phyloP scores from a whole-genome alignment of 441 rosid species.

The Adansonia madagascariensis region DNA sequence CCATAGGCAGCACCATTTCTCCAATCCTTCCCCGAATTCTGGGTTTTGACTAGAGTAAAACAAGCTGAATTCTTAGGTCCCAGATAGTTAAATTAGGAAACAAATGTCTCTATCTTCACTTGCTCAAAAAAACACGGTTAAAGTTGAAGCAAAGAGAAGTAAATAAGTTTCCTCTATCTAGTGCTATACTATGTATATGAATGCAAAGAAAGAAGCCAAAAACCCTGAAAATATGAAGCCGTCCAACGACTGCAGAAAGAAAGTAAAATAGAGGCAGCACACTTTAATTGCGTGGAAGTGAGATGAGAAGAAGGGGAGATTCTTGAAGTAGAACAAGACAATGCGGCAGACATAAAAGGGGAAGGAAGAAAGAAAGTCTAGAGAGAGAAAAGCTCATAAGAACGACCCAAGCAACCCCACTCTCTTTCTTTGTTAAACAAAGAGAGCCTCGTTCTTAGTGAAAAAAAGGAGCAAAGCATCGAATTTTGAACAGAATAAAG shows the following conservation, averaged over 20 bases:
- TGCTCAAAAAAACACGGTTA: slow-evolving; percentile 1
- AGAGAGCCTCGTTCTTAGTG: slow-evolving; percentile 71
- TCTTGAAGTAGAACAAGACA: slow-evolving; percentile 75
- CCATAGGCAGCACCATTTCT: slow-evolving; percentile 26
- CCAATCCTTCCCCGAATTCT: slow-evolving; percentile 29
- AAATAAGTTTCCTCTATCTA: slow-evolving; percentile 30
- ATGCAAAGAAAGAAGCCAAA: slow-evolving; percentile 32
- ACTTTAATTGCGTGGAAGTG: slow-evolving; percentile 64
- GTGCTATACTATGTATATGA: slow-evolving; percentile 15
- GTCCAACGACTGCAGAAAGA: slow-evolving; percentile 31
- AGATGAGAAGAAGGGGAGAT: slow-evolving; percentile 71
- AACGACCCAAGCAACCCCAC: not conserved
- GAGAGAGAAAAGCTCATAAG: too few relatives aligned
- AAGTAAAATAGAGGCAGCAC: slow-evolving; percentile 33
- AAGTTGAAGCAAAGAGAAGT: slow-evolving; percentile 32
- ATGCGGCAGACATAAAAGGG: slow-evolving; percentile 58
- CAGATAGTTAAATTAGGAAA: not conserved
- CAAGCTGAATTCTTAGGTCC: slow-evolving; percentile 22
- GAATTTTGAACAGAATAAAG: slow-evolving; percentile 79
- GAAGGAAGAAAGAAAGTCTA: slow-evolving; percentile 29
- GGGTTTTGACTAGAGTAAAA: slow-evolving; percentile 15
- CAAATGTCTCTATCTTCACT: slow-evolving; percentile 8
- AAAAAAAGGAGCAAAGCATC: slow-evolving; percentile 56
- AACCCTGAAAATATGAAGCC: slow-evolving; percentile 41
- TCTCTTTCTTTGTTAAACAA: slow-evolving; percentile 41